A percentile compares a stretch with the other conserved stretches of the same genome.
phyloP scores from a whole-genome alignment of 495 filamentous ascomycete species.

The Xylaria longipes region DNA sequence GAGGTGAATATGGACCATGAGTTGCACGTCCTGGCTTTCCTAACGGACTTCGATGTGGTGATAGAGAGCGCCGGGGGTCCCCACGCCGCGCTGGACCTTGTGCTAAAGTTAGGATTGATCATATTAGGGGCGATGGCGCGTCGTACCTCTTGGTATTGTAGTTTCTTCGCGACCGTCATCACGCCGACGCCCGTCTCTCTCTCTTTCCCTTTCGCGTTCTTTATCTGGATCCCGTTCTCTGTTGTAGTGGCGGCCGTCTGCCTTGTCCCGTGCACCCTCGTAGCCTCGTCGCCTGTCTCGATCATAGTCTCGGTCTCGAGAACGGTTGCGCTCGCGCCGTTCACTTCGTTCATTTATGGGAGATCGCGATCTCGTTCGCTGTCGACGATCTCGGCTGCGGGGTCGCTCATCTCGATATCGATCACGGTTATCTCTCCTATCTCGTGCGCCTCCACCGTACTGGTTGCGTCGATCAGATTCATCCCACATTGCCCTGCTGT shows the following conservation, averaged over 20 bases:
- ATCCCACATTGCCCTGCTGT: conserved; percentile 54
- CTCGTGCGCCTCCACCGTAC: conserved; percentile 38
- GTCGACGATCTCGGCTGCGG: conserved; percentile 41
- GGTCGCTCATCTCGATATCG: conserved; percentile 40
- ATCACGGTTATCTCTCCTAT: conserved; percentile 43
- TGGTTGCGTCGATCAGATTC: conserved; percentile 43
- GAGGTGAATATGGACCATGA: conserved; percentile 34
- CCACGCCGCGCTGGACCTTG: conserved; percentile 27
- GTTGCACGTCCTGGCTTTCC: conserved; percentile 30
- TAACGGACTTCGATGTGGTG: conserved; percentile 28
- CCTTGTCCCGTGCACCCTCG: conserved; percentile 31
- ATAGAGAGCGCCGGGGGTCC: conserved; percentile 30
- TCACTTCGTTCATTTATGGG: conserved; percentile 34
- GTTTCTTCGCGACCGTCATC: conserved; percentile 54
- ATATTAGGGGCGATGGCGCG: not conserved
- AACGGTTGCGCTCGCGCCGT: conserved; percentile 42
- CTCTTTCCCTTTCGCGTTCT: conserved; percentile 47
- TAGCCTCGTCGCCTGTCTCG: conserved; percentile 31
- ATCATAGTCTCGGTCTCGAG: conserved; percentile 37
- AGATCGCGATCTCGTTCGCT: conserved; percentile 49
- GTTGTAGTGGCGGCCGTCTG: conserved; percentile 33
- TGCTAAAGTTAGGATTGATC: conserved; percentile 24
- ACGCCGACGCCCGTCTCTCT: conserved; percentile 42
- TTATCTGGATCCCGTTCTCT: conserved; percentile 49
- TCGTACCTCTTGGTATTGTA: conserved; percentile 21